A percentile compares a stretch with the other conserved stretches of the same genome.
These are phyloP conservation scores for Scytalidium sp. DNA, from an alignment of 2,329 filamentous ascomycete genomes.

Conservation along the genomic window DNA sequence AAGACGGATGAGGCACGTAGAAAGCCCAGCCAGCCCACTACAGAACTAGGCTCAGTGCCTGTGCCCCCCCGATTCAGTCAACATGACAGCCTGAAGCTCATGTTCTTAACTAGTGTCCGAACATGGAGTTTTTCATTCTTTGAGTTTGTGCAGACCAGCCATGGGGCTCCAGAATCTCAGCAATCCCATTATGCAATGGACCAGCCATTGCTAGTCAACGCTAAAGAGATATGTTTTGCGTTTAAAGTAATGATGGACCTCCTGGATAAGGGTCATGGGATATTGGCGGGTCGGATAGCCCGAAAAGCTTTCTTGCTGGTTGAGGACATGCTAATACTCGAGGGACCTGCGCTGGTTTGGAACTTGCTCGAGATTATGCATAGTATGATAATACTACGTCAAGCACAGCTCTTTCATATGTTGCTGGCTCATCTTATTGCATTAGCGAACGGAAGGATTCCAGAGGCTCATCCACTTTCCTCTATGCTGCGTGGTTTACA, in stretches of 20 bases:
- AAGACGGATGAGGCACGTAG: too few relatives aligned
- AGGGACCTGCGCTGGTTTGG: conserved; percentile 13
- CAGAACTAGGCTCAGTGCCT: not conserved
- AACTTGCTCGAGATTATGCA: conserved; percentile 12
- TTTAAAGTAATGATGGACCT: conserved; percentile 15
- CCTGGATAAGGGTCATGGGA: conserved; percentile 12
- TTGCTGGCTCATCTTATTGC: conserved; percentile 10
- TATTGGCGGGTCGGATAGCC: conserved; percentile 16
- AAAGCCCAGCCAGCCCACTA: not conserved
- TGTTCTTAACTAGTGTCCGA: conserved; percentile 5
- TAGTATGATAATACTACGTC: conserved; percentile 5
- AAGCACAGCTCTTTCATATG: conserved; percentile 9
- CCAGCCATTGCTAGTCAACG: not conserved
- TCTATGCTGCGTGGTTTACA: conserved; percentile 2
- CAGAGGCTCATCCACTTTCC: not conserved
- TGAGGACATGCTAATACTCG: conserved; percentile 13
- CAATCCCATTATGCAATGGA: not conserved
- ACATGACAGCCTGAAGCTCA: too few relatives aligned
- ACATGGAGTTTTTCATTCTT: conserved; percentile 8
- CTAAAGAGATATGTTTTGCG: conserved; percentile 11
- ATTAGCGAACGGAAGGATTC: conserved; percentile 4
- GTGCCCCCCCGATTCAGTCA: too few relatives aligned
- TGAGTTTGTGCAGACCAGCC: not conserved
- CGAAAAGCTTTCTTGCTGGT: conserved; percentile 19
- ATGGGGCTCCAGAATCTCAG: not conserved